phyloP scores from a whole-genome alignment of 805 yeast species.

The Starmerella scarabaei region DNA sequence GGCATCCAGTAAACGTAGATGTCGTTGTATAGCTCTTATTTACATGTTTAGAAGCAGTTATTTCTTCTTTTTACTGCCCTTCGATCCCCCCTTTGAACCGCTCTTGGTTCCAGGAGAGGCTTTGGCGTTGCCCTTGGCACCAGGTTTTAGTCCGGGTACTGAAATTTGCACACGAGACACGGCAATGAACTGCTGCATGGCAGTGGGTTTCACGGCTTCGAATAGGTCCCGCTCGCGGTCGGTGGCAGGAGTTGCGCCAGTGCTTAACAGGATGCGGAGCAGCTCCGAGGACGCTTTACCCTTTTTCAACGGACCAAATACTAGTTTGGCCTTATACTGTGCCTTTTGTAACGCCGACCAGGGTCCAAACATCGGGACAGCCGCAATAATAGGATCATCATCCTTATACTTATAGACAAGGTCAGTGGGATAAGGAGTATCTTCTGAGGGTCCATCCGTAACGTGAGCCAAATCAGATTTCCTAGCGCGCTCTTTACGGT shows the following conservation, averaged over 20 bases:
- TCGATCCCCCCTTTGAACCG: slow-evolving; percentile 1
- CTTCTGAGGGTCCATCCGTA: slow-evolving; percentile 20
- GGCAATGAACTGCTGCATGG: slow-evolving; percentile 15
- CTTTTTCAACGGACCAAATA: slow-evolving; percentile 69
- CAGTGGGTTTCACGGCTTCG: slow-evolving; percentile 11
- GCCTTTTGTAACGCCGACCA: slow-evolving; percentile 66
- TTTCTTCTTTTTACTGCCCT: slow-evolving; percentile 12
- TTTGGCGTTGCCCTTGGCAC: not conserved
- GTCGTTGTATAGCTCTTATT: too few species aligned
- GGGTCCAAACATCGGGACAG: slow-evolving; percentile 84
- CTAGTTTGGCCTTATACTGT: slow-evolving; percentile 71
- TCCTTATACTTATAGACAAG: slow-evolving; percentile 23
- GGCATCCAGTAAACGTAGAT: not conserved
- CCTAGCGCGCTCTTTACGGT: slow-evolving; percentile 33
- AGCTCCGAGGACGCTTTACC: slow-evolving; percentile 73
- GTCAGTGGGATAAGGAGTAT: slow-evolving; percentile 35
- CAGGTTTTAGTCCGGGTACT: not conserved
- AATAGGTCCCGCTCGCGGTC: slow-evolving; percentile 9
- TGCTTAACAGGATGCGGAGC: slow-evolving; percentile 38
- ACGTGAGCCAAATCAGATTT: slow-evolving; percentile 36
- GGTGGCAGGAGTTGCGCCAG: slow-evolving; percentile 6
- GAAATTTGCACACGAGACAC: slow-evolving; percentile 14
- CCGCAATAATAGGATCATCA: slow-evolving; percentile 45
- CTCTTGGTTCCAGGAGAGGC: too few species aligned
- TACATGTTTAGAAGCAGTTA: not conserved